Evolutionary conservation across 257 asterid genomes (phyloP).

Genomic region (Solanum lignicaule): DNA sequence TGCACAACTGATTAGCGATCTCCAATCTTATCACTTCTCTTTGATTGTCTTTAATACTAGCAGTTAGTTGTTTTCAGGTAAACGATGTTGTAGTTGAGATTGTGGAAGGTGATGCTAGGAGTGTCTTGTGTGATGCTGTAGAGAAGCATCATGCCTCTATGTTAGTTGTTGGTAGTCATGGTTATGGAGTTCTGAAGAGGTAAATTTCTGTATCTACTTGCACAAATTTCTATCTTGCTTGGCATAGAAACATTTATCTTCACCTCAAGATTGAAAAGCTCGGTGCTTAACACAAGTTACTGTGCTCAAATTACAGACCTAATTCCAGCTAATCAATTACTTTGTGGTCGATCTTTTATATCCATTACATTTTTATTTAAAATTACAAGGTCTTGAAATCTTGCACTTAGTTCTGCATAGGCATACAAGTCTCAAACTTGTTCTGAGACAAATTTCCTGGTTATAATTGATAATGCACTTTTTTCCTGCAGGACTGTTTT

Average conservation of each 20-base stretch:
- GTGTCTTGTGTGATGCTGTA: conserved; percentile 79
- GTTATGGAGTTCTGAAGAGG: conserved; percentile 96
- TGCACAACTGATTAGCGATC: neutral
- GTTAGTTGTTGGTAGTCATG: conserved; percentile 83
- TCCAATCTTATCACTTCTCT: neutral
- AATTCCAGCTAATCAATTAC: neutral
- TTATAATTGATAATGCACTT: neutral
- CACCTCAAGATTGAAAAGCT: neutral
- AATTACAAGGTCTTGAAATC: neutral
- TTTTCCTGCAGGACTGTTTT: conserved; percentile 31
- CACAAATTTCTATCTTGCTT: neutral
- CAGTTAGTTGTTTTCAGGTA: conserved; percentile 29
- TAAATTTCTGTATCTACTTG: neutral
- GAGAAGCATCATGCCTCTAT: conserved; percentile 69
- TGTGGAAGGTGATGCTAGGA: conserved; percentile 81
- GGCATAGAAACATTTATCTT: neutral
- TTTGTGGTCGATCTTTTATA: neutral
- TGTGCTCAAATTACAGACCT: neutral
- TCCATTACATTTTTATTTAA: neutral
- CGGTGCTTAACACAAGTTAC: no score
- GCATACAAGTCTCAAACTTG: neutral
- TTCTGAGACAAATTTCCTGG: neutral
- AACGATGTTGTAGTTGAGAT: conserved; percentile 33
- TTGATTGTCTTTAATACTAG: neutral
- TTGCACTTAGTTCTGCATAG: neutral